Evolutionary conservation across 2,329 filamentous ascomycete species (phyloP).

Genomic region (Penicillium sp.): DNA sequence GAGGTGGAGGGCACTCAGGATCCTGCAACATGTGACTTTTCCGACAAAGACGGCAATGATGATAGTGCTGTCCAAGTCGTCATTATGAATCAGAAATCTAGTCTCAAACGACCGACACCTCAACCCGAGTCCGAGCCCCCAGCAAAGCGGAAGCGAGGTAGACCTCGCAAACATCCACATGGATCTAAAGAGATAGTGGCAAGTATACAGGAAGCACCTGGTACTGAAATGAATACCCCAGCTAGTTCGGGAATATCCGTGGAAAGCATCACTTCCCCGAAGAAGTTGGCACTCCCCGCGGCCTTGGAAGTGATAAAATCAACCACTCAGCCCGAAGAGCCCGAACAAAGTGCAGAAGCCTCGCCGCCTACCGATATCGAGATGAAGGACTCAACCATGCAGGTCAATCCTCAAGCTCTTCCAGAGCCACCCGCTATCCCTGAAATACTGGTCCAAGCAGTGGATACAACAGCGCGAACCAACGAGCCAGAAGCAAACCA

Average conservation of each 20-base stretch:
- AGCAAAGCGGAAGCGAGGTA: constrained; percentile 22
- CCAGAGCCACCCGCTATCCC: no score
- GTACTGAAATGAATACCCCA: neutral
- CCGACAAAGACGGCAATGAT: no score
- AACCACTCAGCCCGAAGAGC: neutral
- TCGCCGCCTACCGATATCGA: neutral
- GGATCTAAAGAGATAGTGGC: neutral
- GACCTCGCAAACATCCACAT: constrained; percentile 3
- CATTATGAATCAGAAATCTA: constrained; percentile 13
- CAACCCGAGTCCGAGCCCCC: constrained; percentile 18
- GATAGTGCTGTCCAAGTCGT: constrained; percentile 11
- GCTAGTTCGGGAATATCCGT: neutral
- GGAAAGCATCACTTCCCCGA: neutral
- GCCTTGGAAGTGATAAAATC: neutral
- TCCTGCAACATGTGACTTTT: no score
- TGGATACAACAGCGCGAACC: no score
- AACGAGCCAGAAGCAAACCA: no score
- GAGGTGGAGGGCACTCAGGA: neutral
- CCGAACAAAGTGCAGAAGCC: neutral
- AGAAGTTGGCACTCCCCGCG: neutral
- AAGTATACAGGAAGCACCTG: neutral
- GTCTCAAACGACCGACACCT: constrained; percentile 17
- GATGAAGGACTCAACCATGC: neutral
- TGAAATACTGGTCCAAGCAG: no score
- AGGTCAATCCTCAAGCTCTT: no score